Conservation (phyloP, 2,329 filamentous ascomycete species). For the Teratosphaeria destructans region DNA sequence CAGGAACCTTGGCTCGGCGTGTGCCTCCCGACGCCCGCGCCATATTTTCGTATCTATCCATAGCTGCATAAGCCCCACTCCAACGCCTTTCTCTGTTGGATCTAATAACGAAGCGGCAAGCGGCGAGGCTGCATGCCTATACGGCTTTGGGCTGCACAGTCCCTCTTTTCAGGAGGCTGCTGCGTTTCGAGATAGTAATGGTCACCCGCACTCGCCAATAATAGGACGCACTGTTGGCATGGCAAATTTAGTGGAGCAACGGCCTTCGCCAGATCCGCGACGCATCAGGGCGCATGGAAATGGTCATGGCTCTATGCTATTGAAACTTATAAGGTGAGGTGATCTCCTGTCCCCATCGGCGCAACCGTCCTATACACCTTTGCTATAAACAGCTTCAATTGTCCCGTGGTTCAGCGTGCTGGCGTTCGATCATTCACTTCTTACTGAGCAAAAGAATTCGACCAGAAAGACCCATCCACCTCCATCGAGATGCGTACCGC, state of each 20-base stretch:
- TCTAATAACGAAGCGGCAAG: background rate
- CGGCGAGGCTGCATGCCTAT: background rate
- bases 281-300: background rate
- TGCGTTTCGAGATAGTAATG: background rate
- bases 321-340: background rate
- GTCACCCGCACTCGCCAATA: background rate
- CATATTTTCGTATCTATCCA: background rate
- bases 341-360: background rate
- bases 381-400: background rate
- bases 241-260: background rate
- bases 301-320: background rate
- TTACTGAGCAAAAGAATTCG: background rate
- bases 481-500: conserved; percentile 35
- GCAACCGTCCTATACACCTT: background rate
- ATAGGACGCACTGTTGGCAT: background rate
- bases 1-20: background rate
- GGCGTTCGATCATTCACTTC: background rate
- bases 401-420: background rate
- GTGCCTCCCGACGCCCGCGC: background rate
- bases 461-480: conserved; percentile 1
- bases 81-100: background rate
- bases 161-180: too few relatives aligned
- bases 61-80: background rate
- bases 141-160: background rate
- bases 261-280: background rate